Evolutionary conservation across 768 basidiomycete genomes (phyloP), one percentile per base, ranked within the genome.

Genomic region (Termitomyces sp.): DNA sequence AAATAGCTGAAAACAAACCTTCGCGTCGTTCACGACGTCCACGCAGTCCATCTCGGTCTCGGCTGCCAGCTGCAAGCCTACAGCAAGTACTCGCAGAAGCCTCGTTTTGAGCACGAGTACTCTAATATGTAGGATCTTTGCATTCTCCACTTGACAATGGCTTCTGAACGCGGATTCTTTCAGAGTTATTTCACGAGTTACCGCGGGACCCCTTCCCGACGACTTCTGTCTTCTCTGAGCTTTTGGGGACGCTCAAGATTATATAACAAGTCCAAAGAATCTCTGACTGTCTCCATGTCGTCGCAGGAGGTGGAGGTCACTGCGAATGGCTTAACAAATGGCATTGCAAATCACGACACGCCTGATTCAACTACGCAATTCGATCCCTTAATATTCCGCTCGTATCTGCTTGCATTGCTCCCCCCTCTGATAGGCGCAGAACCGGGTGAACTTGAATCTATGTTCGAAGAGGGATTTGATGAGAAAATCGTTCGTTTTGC

Each of bases 371-470:
- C 69, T 35, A 54, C 72, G 13, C 67, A 78, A 35, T 92, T 92
- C 69, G 90, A 94, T 71, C 69, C 87, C 10, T 76, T 80, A 30
- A 71, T 87, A 56, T 91, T 94, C 68, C 83, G 80, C 58, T 73
- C 78, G 9, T 94, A 93, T 72, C 76, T 94, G 32, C 73, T 81
- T 43, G 76, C 83, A 1, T 76, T 95, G 24, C 75, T 95, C 2
- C 92, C 93, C 2, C 88, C 91, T 11, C 80, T 93, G 1, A 79
- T 95, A n/a, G 91, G 85, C n/a, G 86, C 90, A 2, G 66, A 74
- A 11, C 76, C 76, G 0, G 74, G 77, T 41, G 91, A 94, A 55
- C 74, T 94, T 2, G 78, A 86, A 38, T 74, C 81, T 0, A 67
- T 90, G 36, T 86, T 94, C 62, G 87, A 91, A 64, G 78, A 80